These are phyloP conservation scores for Alternaria panax DNA, from an alignment of 2,329 filamentous ascomycete species.

Conservation along the genomic window DNA sequence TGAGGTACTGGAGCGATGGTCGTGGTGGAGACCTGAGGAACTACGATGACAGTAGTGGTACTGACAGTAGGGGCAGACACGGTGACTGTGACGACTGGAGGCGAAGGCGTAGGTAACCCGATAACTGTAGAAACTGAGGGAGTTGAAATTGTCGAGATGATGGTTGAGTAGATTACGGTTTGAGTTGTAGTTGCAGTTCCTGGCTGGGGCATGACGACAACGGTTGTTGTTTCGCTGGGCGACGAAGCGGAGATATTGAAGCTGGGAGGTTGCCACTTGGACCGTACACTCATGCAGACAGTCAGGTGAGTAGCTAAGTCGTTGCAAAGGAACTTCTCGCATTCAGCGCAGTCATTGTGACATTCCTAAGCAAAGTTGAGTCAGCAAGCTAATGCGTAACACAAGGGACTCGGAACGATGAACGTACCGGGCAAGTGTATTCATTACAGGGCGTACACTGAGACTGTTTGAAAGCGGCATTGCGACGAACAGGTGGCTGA, in stretches of 20 bases:
- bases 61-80: not conserved
- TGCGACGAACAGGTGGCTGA: not conserved
- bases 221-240: not conserved
- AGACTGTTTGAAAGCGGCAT: not conserved
- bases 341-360: constrained; percentile 1
- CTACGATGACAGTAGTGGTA: not conserved
- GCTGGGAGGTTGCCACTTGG: not conserved
- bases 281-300: constrained; percentile 12
- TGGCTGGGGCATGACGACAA: not conserved
- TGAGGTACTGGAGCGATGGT: not conserved
- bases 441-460: constrained; percentile 4
- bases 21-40: not conserved
- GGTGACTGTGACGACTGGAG: not conserved
- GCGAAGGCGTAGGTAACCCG: not conserved
- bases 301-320: not conserved
- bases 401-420: not conserved
- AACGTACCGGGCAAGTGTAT: constrained; percentile 4
- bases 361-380: not conserved
- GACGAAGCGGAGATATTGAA: not conserved
- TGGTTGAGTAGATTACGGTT: not conserved
- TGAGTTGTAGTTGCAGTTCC: not conserved
- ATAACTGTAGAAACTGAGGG: not conserved
- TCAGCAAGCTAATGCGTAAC: not conserved
- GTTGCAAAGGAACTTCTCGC: constrained; percentile 4
- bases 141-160: not conserved